A percentile compares a stretch with the other conserved stretches of the same genome.
phyloP scores from a whole-genome alignment of 768 basidiomycete species.

The Botryobasidium botryosum region DNA sequence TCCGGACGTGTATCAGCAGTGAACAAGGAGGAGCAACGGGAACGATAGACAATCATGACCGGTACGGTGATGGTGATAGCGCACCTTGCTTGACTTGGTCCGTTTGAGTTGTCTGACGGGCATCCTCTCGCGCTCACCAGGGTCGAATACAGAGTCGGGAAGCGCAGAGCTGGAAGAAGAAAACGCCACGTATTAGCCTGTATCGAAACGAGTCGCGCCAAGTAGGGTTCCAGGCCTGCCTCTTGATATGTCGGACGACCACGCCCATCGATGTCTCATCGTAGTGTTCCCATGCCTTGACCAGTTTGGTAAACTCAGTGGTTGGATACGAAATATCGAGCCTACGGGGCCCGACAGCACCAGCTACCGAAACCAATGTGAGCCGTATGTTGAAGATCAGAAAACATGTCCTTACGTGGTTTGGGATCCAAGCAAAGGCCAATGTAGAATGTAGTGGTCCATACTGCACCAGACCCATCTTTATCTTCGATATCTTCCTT shows the following conservation, averaged over 20 bases:
- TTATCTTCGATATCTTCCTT: conserved; percentile 63
- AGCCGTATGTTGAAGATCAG: not conserved
- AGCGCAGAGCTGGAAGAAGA: conserved; percentile 37
- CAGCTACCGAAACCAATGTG: conserved; percentile 34
- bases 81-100: conserved; percentile 42
- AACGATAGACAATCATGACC: too few relatives aligned
- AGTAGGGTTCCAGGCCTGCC: too few relatives aligned
- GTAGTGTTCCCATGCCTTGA: conserved; percentile 91
- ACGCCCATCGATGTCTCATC: conserved; percentile 89
- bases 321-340: conserved; percentile 97
- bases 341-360: conserved; percentile 56
- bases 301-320: conserved; percentile 82
- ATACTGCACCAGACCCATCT: conserved; percentile 60
- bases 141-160: conserved; percentile 70
- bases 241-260: conserved; percentile 81
- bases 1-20: too few relatives aligned
- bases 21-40: too few relatives aligned
- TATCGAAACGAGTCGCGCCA: conserved; percentile 2
- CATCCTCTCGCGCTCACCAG: conserved; percentile 61
- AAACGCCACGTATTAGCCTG: conserved; percentile 5
- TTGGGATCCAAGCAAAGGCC: conserved; percentile 85
- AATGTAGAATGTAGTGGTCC: conserved; percentile 96
- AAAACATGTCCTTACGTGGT: conserved; percentile 42
- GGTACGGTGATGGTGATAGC: too few relatives aligned
- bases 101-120: conserved; percentile 42